Percentiles rank a stretch among this genome's conserved stretches.
Conservation (phyloP, 2,329 filamentous ascomycete species). For the Fusarium begoniae region DNA sequence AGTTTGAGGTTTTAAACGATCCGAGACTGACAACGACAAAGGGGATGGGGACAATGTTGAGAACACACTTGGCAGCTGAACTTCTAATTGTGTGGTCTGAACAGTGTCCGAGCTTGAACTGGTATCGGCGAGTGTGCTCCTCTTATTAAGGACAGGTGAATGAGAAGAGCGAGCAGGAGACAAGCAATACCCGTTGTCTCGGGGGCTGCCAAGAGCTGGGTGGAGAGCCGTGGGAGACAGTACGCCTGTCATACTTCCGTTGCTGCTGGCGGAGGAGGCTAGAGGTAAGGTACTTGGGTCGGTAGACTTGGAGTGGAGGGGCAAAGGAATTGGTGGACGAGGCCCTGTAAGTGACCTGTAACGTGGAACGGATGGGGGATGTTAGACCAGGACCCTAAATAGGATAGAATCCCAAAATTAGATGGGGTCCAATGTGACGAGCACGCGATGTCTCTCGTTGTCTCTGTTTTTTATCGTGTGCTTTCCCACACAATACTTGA, state of each 20-base stretch:
- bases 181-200: slow-evolving; percentile 25
- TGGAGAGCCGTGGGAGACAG: slow-evolving; percentile 60
- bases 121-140: slow-evolving; percentile 25
- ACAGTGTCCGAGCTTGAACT: not conserved
- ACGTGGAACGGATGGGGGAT: slow-evolving; percentile 1
- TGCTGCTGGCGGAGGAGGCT: slow-evolving; percentile 31
- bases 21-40: slow-evolving; percentile 14
- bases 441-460: slow-evolving; percentile 33
- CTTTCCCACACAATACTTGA: slow-evolving; percentile 18
- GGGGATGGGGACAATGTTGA: slow-evolving; percentile 10
- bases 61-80: slow-evolving; percentile 4
- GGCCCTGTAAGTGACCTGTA: not conserved
- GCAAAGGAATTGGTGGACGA: slow-evolving; percentile 21
- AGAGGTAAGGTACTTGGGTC: not conserved
- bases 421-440: slow-evolving; percentile 12
- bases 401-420: slow-evolving; percentile 18
- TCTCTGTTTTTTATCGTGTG: slow-evolving; percentile 21
- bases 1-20: slow-evolving; percentile 29
- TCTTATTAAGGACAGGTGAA: slow-evolving; percentile 34
- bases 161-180: slow-evolving; percentile 29
- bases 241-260: slow-evolving; percentile 42
- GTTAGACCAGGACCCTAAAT: slow-evolving; percentile 10
- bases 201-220: slow-evolving; percentile 56
- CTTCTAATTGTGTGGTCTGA: slow-evolving; percentile 4
- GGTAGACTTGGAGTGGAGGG: slow-evolving; percentile 16